These are phyloP conservation scores for Tetrapisispora phaffii DNA, from an alignment of 805 yeast species.

Conservation along the genomic window DNA sequence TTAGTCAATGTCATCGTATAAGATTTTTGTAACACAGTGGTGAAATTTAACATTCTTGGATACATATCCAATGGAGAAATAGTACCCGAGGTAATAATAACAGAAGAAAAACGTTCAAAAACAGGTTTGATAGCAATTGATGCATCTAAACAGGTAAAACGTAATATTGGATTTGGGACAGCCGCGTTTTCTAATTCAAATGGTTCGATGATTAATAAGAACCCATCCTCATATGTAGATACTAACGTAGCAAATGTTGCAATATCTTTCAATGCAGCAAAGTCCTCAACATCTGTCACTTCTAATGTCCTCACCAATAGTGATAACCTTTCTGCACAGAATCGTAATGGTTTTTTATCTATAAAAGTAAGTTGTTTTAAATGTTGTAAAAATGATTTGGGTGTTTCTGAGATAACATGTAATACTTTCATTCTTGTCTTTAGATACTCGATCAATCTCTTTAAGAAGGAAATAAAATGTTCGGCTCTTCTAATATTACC, in stretches of 20 bases:
- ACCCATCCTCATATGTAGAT: slow-evolving; percentile 90
- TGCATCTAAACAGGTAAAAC: slow-evolving; percentile 93
- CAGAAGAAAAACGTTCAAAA: slow-evolving; percentile 84
- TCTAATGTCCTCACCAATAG: slow-evolving; percentile 83
- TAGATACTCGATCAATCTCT: slow-evolving; percentile 85
- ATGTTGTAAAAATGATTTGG: slow-evolving; percentile 85
- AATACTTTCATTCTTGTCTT: slow-evolving; percentile 96
- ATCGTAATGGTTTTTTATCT: slow-evolving; percentile 81
- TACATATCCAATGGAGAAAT: slow-evolving; percentile 98
- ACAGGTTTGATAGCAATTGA: slow-evolving; percentile 96
- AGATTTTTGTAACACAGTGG: slow-evolving; percentile 87
- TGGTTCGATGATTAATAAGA: slow-evolving; percentile 85
- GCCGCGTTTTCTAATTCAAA: slow-evolving; percentile 91
- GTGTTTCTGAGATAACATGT: slow-evolving; percentile 97
- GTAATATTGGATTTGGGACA: slow-evolving; percentile 91
- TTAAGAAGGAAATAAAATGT: slow-evolving; percentile 87
- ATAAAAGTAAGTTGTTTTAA: slow-evolving; percentile 87
- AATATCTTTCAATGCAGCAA: slow-evolving; percentile 84
- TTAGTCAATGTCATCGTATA: slow-evolving; percentile 93
- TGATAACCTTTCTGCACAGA: slow-evolving; percentile 86
- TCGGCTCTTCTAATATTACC: slow-evolving; percentile 97
- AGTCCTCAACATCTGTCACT: slow-evolving; percentile 80
- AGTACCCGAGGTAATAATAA: slow-evolving; percentile 94
- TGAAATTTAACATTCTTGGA: slow-evolving; percentile 91
- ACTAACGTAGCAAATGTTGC: slow-evolving; percentile 95